Evolutionary conservation across 345 rosid genomes (phyloP), one percentile per base, ranked within the genome.

Genomic region (Salix koriyanagi): DNA sequence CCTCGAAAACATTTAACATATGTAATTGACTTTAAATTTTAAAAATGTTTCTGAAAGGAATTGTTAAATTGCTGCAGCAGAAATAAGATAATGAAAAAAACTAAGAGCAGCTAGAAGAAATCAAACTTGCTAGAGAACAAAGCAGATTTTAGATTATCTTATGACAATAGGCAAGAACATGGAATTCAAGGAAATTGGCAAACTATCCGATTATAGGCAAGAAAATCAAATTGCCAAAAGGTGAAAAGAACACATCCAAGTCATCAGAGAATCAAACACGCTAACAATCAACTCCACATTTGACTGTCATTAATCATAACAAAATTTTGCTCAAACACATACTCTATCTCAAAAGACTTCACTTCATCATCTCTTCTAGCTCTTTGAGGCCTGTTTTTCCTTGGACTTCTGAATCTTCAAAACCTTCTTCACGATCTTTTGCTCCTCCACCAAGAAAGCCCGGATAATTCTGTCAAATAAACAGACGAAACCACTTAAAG

Each of bases 381-480:
- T 48, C 69, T 67, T 79, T 2, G 67, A 60, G 58, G 70, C 75
- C 21, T 50, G 77, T 73, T 79, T 79, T 69, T 79, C 82, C 75
- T 79, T 79, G 4, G 79, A n/a, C 78, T 79, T 79, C 25, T 79
- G 82, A 52, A 79, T 79, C 78, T 79, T 79, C 78, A 79, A 75
- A 26, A 79, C 82, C 78, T 79, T 79, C 21, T 79, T 79, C 75
- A 79, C 82, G 65, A 79, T 79, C 78, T 79, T 79, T 65, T 79
- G 82, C 67, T 79, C 82, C 66, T 79, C 82, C 50, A 79, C 78
- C 64, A 79, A 71, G 46, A 79, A 79, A 21, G 82, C 82, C 4
- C 82, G 82, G 37, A 79, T 79, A 61, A 79, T 75, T 70, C 82
- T 79, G 41, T 36, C 19, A 7, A 46, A 50, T 32, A 23, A 50